These are phyloP conservation scores for Calonectria naviculata DNA, from an alignment of 2,329 filamentous ascomycete species.

Conservation along the genomic window DNA sequence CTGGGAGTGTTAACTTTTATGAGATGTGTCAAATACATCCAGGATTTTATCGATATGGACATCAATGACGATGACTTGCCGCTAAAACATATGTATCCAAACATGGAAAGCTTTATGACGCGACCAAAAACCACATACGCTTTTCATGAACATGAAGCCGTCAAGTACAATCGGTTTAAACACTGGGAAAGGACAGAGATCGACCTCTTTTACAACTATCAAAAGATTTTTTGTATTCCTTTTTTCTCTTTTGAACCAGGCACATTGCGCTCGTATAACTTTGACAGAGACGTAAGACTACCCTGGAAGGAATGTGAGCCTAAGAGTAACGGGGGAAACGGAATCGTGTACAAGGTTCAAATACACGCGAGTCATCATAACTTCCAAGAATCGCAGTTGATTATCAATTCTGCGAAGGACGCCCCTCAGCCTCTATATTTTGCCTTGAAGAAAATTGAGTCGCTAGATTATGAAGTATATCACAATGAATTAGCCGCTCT, in stretches of 20 bases:
- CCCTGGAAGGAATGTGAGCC: neutral
- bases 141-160: neutral
- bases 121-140: no score
- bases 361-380: constrained; percentile 1
- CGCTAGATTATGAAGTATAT: neutral
- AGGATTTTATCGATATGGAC: neutral
- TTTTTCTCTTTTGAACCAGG: neutral
- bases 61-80: neutral
- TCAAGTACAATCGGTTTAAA: neutral
- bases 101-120: neutral
- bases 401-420: neutral
- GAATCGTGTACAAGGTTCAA: neutral
- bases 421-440: neutral
- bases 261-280: neutral
- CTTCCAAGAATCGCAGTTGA: neutral
- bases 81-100: neutral
- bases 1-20: neutral
- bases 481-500: neutral
- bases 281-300: neutral
- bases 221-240: neutral
- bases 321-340: neutral
- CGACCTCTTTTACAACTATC: neutral
- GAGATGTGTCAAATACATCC: neutral
- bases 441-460: neutral
- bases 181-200: neutral